Base-by-base conservation (phyloP, 2,329 filamentous ascomycete species). In the Juglanconis oblonga region DNA sequence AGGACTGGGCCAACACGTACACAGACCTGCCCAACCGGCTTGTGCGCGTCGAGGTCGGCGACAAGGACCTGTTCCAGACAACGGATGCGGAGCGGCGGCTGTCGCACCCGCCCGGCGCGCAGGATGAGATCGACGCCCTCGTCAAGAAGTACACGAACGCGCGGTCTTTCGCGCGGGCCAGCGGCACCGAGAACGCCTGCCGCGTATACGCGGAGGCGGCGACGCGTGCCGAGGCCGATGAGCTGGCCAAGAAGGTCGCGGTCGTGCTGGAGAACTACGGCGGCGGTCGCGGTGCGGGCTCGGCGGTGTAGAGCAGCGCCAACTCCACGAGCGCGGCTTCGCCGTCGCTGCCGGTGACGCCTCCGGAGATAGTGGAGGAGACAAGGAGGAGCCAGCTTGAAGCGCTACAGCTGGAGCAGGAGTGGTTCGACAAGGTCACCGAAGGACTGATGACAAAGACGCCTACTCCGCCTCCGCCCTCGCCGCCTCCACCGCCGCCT, bases 201-300 rank as follows among this genome's bases (percentile, higher is more conserved):
- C 86, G 95, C 64, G 93, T 99, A 24, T 99, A 99, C 71, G 94
- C 94, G 7, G 95, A 99, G 77, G 95, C 95, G 4, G 91, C 90
- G 42, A 95, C 91, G 51, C 87, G 90, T 64, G 90, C 87, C 14
- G 94, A 98, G 75, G 92, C 93, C 1, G 93, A 97, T 69, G 92
- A 97, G 74, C 82, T 98, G 64, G 92, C 93, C 60, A 87, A 87
- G 68, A 91, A 92, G 72, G 92, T 98, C 52, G 87, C 89, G 14
- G 82, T 86, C 65, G 85, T 92, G 64, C 88, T 95, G 61, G 85
- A 87, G 73, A 84, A 87, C 67, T 83, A 77, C 67, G 79, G 78
- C 65, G 78, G 79, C 62, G 69, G 68, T 32, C 48, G 36, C 24
- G 54, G 36, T 13, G 44, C 54, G 33, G 49, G 51, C 54, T 31